Conservation (phyloP, 495 filamentous ascomycete species). For the Chaetomium cochliodes region DNA sequence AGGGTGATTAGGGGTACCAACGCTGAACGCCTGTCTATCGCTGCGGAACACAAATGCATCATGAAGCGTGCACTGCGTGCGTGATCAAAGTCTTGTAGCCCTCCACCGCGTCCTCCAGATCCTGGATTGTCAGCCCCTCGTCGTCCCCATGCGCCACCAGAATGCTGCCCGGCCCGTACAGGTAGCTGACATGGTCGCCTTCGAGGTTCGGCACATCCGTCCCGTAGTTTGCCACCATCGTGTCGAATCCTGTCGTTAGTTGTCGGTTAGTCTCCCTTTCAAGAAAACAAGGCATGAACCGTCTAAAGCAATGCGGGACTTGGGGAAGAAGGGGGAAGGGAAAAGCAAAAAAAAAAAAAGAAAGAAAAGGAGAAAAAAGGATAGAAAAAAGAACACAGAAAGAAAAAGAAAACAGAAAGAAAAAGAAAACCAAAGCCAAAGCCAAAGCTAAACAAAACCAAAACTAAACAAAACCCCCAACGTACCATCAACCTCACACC, state of each 20-base stretch:
- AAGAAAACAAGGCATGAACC: too few relatives aligned
- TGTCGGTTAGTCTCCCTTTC: not conserved
- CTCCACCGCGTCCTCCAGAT: constrained; percentile 66
- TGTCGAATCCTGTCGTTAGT: constrained; percentile 63
- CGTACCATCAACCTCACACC: constrained; percentile 77
- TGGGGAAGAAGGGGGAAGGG: too few relatives aligned
- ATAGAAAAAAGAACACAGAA: not conserved
- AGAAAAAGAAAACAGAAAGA: not conserved
- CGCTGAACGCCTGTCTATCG: not conserved
- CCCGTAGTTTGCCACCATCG: constrained; percentile 81
- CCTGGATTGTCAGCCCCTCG: constrained; percentile 68
- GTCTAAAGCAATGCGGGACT: too few relatives aligned
- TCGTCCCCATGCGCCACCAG: constrained; percentile 84
- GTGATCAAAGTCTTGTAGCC: constrained; percentile 70
- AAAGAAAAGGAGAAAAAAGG: too few relatives aligned
- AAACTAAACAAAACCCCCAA: constrained; percentile 7
- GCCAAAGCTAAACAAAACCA: too few relatives aligned
- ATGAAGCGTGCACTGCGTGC: constrained; percentile 50
- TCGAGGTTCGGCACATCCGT: constrained; percentile 82
- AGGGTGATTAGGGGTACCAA: not conserved
- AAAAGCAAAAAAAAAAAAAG: too few relatives aligned
- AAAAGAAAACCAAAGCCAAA: too few relatives aligned
- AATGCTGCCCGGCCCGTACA: constrained; percentile 88
- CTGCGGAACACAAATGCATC: not conserved
- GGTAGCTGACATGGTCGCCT: constrained; percentile 72